A percentile compares a stretch with the other conserved stretches of the same genome.
phyloP scores from a whole-genome alignment of 176 grass and related monocot genomes.

The Microstegium vimineum region DNA sequence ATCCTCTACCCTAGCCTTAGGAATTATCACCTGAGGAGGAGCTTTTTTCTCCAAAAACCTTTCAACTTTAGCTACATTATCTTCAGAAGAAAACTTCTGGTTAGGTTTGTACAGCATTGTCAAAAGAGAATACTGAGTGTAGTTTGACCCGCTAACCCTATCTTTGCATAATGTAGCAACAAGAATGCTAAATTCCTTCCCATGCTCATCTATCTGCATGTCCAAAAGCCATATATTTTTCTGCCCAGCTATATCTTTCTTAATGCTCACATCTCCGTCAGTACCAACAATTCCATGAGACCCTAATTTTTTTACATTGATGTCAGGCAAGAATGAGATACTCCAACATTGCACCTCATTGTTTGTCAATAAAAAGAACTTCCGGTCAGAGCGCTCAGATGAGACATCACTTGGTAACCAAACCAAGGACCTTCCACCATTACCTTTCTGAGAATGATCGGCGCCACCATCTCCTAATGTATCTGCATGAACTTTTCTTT shows the following conservation, averaged over 20 bases:
- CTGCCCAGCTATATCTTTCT: constrained; percentile 95
- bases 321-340: constrained; percentile 44
- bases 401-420: constrained; percentile 61
- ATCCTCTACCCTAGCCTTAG: constrained; percentile 88
- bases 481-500: constrained; percentile 40
- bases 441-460: constrained; percentile 43
- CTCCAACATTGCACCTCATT: constrained; percentile 83
- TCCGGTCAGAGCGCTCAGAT: constrained; percentile 40
- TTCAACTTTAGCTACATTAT: constrained; percentile 45
- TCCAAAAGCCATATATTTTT: constrained; percentile 99
- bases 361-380: constrained; percentile 80
- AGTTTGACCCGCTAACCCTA: constrained; percentile 92
- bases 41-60: constrained; percentile 96
- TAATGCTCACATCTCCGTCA: constrained; percentile 85
- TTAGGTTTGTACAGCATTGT: constrained; percentile 78
- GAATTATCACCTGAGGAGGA: constrained; percentile 90
- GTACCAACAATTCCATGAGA: constrained; percentile 75
- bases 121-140: constrained; percentile 89
- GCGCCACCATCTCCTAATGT: constrained; percentile 26
- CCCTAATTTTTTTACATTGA: constrained; percentile 56
- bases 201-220: constrained; percentile 80
- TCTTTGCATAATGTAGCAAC: constrained; percentile 99
- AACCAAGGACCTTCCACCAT: constrained; percentile 60
- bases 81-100: constrained; percentile 51
- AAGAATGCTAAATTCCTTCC: constrained; percentile 82